Conservation (phyloP, 768 basidiomycete genomes). For the Phylloporus arenicola region DNA sequence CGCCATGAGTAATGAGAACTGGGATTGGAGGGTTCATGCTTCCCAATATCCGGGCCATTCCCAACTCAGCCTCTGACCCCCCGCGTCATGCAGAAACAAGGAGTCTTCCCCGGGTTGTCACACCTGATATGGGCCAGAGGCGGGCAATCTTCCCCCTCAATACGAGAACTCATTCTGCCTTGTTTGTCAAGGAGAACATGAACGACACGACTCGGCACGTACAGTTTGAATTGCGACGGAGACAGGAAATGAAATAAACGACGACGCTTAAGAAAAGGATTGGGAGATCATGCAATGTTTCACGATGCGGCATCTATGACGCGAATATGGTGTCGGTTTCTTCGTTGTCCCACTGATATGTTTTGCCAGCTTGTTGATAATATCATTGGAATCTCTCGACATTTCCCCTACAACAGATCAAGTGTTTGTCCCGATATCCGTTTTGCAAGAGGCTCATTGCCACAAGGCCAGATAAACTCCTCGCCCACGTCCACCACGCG, state of each 20-base stretch:
- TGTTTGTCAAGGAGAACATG: too few relatives aligned
- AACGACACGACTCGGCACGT: conserved; percentile 49
- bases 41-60: too few relatives aligned
- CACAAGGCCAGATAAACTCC: conserved; percentile 24
- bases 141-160: too few relatives aligned
- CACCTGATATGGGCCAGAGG: too few relatives aligned
- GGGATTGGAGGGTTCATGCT: too few relatives aligned
- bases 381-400: conserved; percentile 66
- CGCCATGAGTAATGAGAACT: conserved; percentile 17
- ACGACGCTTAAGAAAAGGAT: conserved; percentile 63
- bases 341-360: background rate
- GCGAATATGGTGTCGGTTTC: conserved; percentile 64
- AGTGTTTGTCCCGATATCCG: conserved; percentile 61
- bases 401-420: conserved; percentile 63
- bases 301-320: conserved; percentile 70
- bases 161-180: too few relatives aligned
- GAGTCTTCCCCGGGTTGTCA: too few relatives aligned
- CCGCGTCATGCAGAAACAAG: too few relatives aligned
- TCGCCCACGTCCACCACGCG: conserved; percentile 32
- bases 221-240: conserved; percentile 70
- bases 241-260: conserved; percentile 38
- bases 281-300: conserved; percentile 59
- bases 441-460: conserved; percentile 77
- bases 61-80: too few relatives aligned
- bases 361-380: conserved; percentile 65